Base-by-base conservation (phyloP, 1,284 basidiomycete genomes). In the Phaffia rhodozyma region DNA sequence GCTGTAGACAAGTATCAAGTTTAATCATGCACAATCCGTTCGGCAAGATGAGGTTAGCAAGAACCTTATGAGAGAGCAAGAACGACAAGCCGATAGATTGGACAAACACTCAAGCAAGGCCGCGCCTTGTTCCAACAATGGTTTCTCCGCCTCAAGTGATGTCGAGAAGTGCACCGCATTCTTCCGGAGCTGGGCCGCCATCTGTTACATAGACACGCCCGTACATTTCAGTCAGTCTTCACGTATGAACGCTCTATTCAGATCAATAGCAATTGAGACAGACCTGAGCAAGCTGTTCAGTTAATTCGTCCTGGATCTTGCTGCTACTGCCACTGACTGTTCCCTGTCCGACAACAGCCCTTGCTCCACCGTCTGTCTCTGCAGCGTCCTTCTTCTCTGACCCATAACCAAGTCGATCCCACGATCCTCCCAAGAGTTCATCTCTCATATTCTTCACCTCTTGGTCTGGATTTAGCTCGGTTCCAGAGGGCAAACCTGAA, bases 91-190 rank as follows among this genome's bases (percentile, higher is more conserved):
- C 38, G 13, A 43, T 43, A 16, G 38, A 16, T 16, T 43, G 13
- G 27, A 70, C 75, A 61, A 60, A 75, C 75, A 73, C 50, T 76
- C 75, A 4, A 77, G 66, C 5, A 71, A 67, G n/a, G 71, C 70
- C 56, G 72, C 69, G 7, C 74, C 75, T 7, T 70, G 60, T 60
- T 76, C 73, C 9, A 77, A 60, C 3, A 76, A 63, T 3, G 68
- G 62, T 64, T 77, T 77, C 65, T 77, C 76, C 27, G 73, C 72
- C 54, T 77, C 75, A 25, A 77, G 68, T 18, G 74, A 73, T 29
- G 70, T 71, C 4, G 75, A 69, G 56, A 77, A 76, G 66, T 77
- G 75, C 1, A 76, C 63, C 1, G 75, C 75, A 59, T 76, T 76
- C 52, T 75, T 66, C 58, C 75, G 75, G 29, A 77, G 70, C 47